phyloP scores from a whole-genome alignment of 768 basidiomycete genomes.

The Agaricus subrufescens region DNA sequence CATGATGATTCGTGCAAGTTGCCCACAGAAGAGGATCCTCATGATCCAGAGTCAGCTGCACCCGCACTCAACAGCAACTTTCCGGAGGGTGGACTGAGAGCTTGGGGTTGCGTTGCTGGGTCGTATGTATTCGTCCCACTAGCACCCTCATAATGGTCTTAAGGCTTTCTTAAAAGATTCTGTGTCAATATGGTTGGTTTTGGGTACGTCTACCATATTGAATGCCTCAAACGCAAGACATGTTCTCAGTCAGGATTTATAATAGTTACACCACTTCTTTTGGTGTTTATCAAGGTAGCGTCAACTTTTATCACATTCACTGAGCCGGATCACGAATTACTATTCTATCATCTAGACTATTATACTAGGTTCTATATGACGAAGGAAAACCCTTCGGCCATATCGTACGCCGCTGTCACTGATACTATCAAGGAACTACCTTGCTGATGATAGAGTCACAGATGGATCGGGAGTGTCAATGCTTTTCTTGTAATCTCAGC shows the following conservation, averaged over 20 bases:
- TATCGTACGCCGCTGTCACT: conserved; percentile 15
- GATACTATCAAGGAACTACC: not conserved
- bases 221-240: too few relatives aligned
- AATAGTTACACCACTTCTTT: conserved; percentile 20
- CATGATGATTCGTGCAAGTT: not conserved
- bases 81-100: conserved; percentile 14
- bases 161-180: conserved; percentile 2
- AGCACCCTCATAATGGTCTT: not conserved
- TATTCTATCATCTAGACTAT: conserved; percentile 14
- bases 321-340: not conserved
- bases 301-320: not conserved
- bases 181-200: conserved; percentile 18
- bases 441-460: conserved; percentile 1
- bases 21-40: not conserved
- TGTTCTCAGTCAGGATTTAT: not conserved
- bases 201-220: conserved; percentile 13
- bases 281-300: conserved; percentile 21
- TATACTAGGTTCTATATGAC: conserved; percentile 21
- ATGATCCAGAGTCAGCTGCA: not conserved
- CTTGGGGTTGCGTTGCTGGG: conserved; percentile 12
- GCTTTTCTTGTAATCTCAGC: conserved; percentile 18
- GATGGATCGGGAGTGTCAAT: conserved; percentile 25
- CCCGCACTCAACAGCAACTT: not conserved
- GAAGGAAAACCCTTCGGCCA: conserved; percentile 15
- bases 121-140: conserved; percentile 2